Conservation (phyloP, 164 flowering plant species). For the Litsea cubeba region DNA sequence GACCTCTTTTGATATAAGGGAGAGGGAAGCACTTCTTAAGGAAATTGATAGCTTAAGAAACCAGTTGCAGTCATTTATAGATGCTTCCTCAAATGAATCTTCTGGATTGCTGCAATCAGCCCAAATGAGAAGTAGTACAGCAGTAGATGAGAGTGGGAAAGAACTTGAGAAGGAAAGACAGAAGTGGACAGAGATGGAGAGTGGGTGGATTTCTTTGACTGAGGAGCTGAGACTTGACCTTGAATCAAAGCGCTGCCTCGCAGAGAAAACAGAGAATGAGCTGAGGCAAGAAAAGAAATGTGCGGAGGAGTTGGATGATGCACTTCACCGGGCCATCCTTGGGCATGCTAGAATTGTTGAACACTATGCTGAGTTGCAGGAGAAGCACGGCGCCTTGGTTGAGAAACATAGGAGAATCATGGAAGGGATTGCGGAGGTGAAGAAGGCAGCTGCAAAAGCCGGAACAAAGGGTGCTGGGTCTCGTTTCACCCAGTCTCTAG, state of each 20-base stretch:
- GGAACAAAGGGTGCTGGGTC: constrained; percentile 64
- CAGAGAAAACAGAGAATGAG: constrained; percentile 73
- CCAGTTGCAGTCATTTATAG: constrained; percentile 44
- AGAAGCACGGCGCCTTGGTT: constrained; percentile 64
- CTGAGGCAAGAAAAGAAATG: constrained; percentile 62
- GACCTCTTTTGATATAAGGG: constrained; percentile 35
- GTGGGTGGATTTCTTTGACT: constrained; percentile 93
- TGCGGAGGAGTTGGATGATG: constrained; percentile 86
- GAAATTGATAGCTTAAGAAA: constrained; percentile 62
- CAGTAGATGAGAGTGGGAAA: constrained; percentile 26
- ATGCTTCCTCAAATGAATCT: constrained; percentile 35
- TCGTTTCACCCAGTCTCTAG: constrained; percentile 67
- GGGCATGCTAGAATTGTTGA: constrained; percentile 85
- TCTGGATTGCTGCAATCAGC: constrained; percentile 37
- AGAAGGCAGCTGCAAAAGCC: constrained; percentile 81
- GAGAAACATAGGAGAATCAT: constrained; percentile 60
- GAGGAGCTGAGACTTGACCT: constrained; percentile 85
- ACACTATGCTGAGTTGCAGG: constrained; percentile 90
- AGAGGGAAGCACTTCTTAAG: constrained; percentile 68
- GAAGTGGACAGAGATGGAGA: constrained; percentile 93
- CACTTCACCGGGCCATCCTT: constrained; percentile 66
- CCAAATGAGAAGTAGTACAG: constrained; percentile 41
- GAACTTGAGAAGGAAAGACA: constrained; percentile 78
- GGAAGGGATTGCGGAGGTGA: constrained; percentile 84
- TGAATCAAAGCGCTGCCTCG: constrained; percentile 56